These are phyloP conservation scores for Nosema muscidifuracis DNA, from an alignment of 371 early-diverging fungal genomes.

Conservation along the genomic window DNA sequence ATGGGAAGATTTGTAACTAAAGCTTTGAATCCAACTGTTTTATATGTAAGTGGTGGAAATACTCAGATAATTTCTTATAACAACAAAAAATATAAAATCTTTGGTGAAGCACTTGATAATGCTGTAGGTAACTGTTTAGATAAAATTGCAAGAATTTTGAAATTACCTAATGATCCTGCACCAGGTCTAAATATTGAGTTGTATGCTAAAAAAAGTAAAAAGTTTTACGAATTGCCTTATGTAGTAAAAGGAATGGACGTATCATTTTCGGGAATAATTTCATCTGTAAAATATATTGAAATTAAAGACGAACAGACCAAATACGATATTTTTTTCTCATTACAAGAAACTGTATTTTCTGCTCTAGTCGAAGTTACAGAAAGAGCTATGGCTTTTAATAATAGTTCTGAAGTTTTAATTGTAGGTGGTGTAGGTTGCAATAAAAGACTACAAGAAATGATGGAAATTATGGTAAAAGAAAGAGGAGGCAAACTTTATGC, in stretches of 20 bases:
- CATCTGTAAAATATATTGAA: conserved; percentile 71
- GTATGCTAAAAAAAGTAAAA: conserved; percentile 75
- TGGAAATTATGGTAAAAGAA: conserved; percentile 82
- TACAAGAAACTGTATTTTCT: conserved; percentile 95
- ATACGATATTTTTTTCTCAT: conserved; percentile 86
- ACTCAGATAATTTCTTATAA: conserved; percentile 97
- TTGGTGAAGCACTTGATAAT: conserved; percentile 97
- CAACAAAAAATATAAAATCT: conserved; percentile 73
- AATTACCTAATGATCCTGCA: conserved; percentile 85
- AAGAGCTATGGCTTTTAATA: conserved; percentile 96
- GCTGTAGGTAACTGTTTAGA: conserved; percentile 98
- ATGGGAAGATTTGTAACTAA: conserved; percentile 97
- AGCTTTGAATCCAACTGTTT: conserved; percentile 85
- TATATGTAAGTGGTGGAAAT: conserved; percentile 98
- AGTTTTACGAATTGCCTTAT: conserved; percentile 83
- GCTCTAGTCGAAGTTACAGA: conserved; percentile 98
- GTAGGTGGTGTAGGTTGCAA: conserved; percentile 97
- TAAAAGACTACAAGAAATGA: conserved; percentile 87
- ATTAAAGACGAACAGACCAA: conserved; percentile 63
- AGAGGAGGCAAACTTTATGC: conserved; percentile 80
- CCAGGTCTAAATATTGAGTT: conserved; percentile 97
- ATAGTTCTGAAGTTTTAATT: conserved; percentile 79
- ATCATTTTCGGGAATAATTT: conserved; percentile 90
- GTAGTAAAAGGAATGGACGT: conserved; percentile 99
- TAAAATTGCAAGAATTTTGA: conserved; percentile 84